Percentiles rank a stretch among this genome's conserved stretches.
phyloP scores from a whole-genome alignment of 768 basidiomycete species.

The Lactarius sp. region DNA sequence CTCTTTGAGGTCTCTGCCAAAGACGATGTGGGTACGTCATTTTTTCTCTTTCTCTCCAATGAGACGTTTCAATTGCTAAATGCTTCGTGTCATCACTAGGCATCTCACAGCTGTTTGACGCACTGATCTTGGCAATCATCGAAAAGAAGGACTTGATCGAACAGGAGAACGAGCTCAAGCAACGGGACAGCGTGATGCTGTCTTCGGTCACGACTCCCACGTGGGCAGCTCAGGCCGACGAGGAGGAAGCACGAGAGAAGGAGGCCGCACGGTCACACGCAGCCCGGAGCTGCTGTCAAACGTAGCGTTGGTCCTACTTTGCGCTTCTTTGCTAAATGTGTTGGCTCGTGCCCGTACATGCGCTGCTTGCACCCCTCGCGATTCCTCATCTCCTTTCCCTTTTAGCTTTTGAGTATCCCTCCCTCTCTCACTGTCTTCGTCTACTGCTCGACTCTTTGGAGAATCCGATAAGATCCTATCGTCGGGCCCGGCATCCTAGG shows the following conservation, averaged over 20 bases:
- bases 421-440: not conserved
- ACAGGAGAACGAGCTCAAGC: conserved; percentile 70
- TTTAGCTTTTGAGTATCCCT: not conserved
- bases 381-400: not conserved
- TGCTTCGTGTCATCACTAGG: conserved; percentile 40
- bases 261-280: conserved; percentile 41
- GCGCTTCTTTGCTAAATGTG: not conserved
- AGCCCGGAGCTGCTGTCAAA: conserved; percentile 66
- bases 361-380: not conserved
- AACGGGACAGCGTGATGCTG: conserved; percentile 80
- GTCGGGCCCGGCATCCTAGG: conserved; percentile 6
- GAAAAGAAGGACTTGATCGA: conserved; percentile 74
- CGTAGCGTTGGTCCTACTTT: conserved; percentile 29
- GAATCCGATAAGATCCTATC: conserved; percentile 8
- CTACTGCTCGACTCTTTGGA: conserved; percentile 8
- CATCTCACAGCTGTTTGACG: conserved; percentile 72
- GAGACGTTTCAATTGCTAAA: not conserved
- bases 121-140: conserved; percentile 78
- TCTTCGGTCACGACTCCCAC: conserved; percentile 56
- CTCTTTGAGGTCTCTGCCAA: conserved; percentile 91
- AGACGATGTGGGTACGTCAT: conserved; percentile 66
- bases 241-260: conserved; percentile 64
- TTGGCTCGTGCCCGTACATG: not conserved
- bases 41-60: not conserved
- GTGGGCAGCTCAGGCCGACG: conserved; percentile 78